Evolutionary conservation across 2,329 filamentous ascomycete genomes (phyloP).

Genomic region (Trichoderma arundinaceum): DNA sequence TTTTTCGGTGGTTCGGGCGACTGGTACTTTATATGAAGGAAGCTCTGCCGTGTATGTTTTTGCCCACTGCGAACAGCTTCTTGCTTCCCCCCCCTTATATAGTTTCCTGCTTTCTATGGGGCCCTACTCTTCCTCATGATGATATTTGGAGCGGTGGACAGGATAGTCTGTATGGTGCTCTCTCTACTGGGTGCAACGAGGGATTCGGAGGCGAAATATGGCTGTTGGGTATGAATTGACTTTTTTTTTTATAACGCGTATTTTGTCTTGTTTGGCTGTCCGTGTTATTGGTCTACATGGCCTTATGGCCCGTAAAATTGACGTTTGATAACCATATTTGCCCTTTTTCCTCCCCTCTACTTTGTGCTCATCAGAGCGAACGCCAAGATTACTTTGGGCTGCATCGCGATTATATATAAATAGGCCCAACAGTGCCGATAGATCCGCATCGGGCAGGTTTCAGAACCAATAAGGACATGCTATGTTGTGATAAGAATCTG

Average conservation of each 20-base stretch:
- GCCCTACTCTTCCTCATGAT: not conserved
- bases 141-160: constrained; percentile 14
- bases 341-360: not conserved
- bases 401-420: not conserved
- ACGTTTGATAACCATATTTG: not conserved
- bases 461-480: not conserved
- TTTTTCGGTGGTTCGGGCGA: constrained; percentile 13
- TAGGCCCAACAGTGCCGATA: not conserved
- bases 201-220: constrained; percentile 11
- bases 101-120: constrained; percentile 5
- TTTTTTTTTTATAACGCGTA: not conserved
- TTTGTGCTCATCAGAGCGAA: not conserved
- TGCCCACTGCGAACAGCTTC: constrained; percentile 15
- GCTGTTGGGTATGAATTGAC: constrained; percentile 19
- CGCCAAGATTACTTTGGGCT: not conserved
- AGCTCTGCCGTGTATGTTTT: constrained; percentile 20
- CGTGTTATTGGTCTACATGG: not conserved
- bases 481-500: constrained; percentile 20
- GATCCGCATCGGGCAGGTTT: constrained; percentile 2
- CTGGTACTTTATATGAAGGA: constrained; percentile 26
- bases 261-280: not conserved
- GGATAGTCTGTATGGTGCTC: constrained; percentile 19
- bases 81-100: constrained; percentile 4
- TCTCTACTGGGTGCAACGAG: constrained; percentile 1
- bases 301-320: not conserved